Percentiles rank a stretch among this genome's conserved stretches.
These are phyloP conservation scores for Sphagnum fallax DNA, from an alignment of 228 moss, liverwort and hornwort genomes.

Conservation along the genomic window DNA sequence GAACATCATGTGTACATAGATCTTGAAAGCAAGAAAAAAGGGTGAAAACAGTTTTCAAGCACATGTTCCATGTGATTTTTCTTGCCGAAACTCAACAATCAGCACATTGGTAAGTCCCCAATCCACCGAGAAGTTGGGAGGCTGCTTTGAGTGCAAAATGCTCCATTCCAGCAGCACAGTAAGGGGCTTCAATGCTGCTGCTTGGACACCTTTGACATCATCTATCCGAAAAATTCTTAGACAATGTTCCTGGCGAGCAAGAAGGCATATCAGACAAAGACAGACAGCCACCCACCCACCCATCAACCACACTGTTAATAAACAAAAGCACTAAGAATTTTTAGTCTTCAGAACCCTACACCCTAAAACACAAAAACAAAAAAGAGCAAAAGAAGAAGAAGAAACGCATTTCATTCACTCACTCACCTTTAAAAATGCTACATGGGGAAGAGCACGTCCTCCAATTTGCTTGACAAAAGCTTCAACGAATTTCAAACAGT, in stretches of 20 bases:
- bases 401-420: neutral
- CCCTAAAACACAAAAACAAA: neutral
- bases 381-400: neutral
- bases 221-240: slow-evolving; percentile 66
- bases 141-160: slow-evolving; percentile 13
- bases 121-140: slow-evolving; percentile 39
- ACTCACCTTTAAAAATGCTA: slow-evolving; percentile 61
- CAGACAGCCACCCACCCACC: neutral
- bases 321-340: too few relatives aligned
- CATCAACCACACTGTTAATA: neutral
- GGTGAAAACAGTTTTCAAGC: slow-evolving; percentile 8
- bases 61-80: slow-evolving; percentile 72
- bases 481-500: slow-evolving; percentile 53
- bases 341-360: neutral
- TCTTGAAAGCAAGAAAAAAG: too few relatives aligned
- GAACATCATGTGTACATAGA: too few relatives aligned
- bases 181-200: slow-evolving; percentile 69
- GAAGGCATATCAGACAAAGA: neutral
- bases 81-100: slow-evolving; percentile 61
- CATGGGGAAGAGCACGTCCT: slow-evolving; percentile 56
- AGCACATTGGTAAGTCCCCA: slow-evolving; percentile 54
- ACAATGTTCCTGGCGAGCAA: slow-evolving; percentile 56
- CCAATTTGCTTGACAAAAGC: slow-evolving; percentile 64
- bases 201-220: slow-evolving; percentile 75
- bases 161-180: slow-evolving; percentile 61